Evolutionary conservation across 2,329 filamentous ascomycete genomes (phyloP).

Genomic region (Pseudocercospora vitis): DNA sequence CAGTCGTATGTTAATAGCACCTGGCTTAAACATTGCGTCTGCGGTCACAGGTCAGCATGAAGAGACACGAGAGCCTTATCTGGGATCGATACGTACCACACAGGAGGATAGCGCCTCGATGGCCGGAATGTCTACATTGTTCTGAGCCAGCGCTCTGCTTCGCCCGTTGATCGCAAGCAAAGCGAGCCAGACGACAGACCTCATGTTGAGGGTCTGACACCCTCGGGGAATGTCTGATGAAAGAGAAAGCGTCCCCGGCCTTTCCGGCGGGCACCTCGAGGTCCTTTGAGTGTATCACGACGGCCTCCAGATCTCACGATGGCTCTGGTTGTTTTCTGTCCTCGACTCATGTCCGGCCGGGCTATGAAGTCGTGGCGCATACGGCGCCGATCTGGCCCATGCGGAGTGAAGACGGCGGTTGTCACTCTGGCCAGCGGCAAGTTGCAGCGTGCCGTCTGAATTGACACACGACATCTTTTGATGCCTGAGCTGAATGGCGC

Average conservation of each 20-base stretch:
- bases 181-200: not conserved
- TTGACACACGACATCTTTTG: not conserved
- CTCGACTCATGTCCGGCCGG: conserved; percentile 3
- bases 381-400: not conserved
- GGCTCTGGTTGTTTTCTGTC: not conserved
- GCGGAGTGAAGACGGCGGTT: not conserved
- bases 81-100: conserved; percentile 12
- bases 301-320: not conserved
- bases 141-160: conserved; percentile 1
- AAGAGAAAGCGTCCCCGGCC: not conserved
- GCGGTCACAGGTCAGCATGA: not conserved
- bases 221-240: not conserved
- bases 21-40: conserved; percentile 14
- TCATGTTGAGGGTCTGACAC: not conserved
- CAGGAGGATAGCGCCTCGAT: conserved; percentile 17
- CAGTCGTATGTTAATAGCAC: conserved; percentile 14
- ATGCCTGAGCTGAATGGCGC: too few relatives aligned
- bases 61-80: not conserved
- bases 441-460: not conserved
- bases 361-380: conserved; percentile 8
- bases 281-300: not conserved
- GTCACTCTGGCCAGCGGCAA: not conserved
- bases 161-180: not conserved
- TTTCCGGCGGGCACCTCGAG: not conserved
- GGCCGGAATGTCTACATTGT: conserved; percentile 11